A percentile compares a stretch with the other conserved stretches of the same genome.
These are phyloP conservation scores for Piper longum DNA, from an alignment of 164 flowering plant species.

Conservation along the genomic window DNA sequence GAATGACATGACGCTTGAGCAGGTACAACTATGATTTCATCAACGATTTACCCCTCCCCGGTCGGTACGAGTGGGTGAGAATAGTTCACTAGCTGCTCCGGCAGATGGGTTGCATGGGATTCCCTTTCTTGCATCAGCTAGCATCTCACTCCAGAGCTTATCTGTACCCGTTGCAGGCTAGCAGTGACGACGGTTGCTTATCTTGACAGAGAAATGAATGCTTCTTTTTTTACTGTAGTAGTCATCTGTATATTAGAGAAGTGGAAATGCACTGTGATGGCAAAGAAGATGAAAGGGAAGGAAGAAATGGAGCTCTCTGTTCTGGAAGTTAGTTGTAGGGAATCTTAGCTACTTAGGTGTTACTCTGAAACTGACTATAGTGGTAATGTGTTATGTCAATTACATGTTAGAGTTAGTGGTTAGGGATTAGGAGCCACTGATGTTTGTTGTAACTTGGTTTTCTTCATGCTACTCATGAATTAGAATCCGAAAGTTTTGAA, in stretches of 20 bases:
- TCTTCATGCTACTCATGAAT: background rate
- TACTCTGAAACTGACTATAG: too few relatives aligned
- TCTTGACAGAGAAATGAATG: too few relatives aligned
- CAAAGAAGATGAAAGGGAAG: too few relatives aligned
- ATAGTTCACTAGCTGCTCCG: conserved; percentile 17
- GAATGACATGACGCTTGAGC: conserved; percentile 8
- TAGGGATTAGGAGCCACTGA: background rate
- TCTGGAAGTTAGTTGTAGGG: too few relatives aligned
- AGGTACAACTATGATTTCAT: conserved; percentile 80
- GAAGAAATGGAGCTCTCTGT: too few relatives aligned
- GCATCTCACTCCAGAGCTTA: background rate
- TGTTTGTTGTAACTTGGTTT: background rate
- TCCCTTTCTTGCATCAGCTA: conserved; percentile 16
- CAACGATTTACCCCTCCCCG: conserved; percentile 60
- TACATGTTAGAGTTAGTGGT: background rate
- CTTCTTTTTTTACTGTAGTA: too few relatives aligned
- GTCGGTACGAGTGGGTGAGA: conserved; percentile 69
- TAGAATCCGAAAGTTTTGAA: background rate
- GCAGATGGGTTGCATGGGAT: conserved; percentile 10
- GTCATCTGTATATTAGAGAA: too few relatives aligned
- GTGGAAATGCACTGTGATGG: too few relatives aligned
- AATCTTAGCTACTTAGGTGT: too few relatives aligned
- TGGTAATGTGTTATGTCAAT: too few relatives aligned
- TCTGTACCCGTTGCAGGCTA: background rate
- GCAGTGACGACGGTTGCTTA: background rate